Base-by-base conservation (phyloP, 2,329 filamentous ascomycete species). In the Scortechinia acanthostroma region DNA sequence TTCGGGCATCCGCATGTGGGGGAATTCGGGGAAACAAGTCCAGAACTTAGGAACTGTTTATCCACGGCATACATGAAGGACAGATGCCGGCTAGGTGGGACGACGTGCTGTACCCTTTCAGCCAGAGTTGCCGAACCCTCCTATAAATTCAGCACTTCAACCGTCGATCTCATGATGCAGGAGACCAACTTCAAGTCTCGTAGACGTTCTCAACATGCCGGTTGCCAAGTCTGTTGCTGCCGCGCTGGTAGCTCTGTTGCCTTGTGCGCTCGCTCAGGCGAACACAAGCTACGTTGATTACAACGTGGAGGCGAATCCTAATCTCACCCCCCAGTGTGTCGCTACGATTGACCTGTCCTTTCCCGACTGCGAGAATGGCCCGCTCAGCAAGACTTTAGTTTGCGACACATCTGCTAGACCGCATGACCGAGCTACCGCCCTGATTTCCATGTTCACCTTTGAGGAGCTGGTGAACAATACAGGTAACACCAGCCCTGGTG, bases 401-500 rank as follows among this genome's bases (percentile, higher is more conserved):
- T 40, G 35, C 35, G 20, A 40, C 17, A 13, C 35, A 10, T 40
- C 35, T 10, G 35, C 35, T 6, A 40, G 17, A 6, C 17, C 35
- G 6, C 17, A 40, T 10, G 35, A 40, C 17, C 35, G 35, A 40
- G 35, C 35, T 40, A 17, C 35, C 10, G 6, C 35, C 17, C 17
- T 40, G 10, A 17, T 40, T 13, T 40, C 35, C 10, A 13, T 40
- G 13, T 40, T 40, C 17, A 40, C 35, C 6, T 19, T 40, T 6
- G 35, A 40, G 10, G 35, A 40, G 17, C 35, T 40, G 6, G 35
- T 40, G 6, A 40, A 40, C 17, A 40, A 19, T 17, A 10, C 35
- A 13, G 35, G 35, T 6, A 40, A 40, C 35, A 19, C 10, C 20
- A 19, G 10, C 17, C 10, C 65, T 1, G 71, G 70, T 1, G 70